These are phyloP conservation scores for Triangularia verruculosa DNA, from an alignment of 2,329 filamentous ascomycete species.

Conservation along the genomic window DNA sequence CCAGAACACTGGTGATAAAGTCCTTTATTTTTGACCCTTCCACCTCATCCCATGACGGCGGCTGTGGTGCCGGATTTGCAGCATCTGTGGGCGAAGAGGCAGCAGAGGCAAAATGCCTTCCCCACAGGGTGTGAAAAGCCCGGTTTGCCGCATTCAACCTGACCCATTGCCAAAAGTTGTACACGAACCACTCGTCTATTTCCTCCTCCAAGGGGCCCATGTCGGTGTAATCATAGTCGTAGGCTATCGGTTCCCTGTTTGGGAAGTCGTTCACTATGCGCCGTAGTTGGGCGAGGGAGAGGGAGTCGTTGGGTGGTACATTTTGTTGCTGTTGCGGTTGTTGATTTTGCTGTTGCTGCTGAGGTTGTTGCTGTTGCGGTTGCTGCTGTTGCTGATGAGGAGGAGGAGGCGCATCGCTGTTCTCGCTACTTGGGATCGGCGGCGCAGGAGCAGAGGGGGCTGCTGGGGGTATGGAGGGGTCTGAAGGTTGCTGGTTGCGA, in stretches of 20 bases:
- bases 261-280: slow-evolving; percentile 73
- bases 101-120: slow-evolving; percentile 46
- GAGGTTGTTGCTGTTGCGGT: neutral
- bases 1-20: slow-evolving; percentile 57
- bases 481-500: slow-evolving; percentile 22
- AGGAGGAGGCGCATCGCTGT: neutral
- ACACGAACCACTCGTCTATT: slow-evolving; percentile 96
- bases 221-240: slow-evolving; percentile 82
- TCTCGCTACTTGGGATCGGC: slow-evolving; percentile 12
- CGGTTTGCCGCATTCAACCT: slow-evolving; percentile 72
- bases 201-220: slow-evolving; percentile 76
- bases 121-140: slow-evolving; percentile 72
- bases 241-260: slow-evolving; percentile 65
- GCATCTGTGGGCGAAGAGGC: slow-evolving; percentile 9
- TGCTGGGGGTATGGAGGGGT: slow-evolving; percentile 26
- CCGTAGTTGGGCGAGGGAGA: slow-evolving; percentile 71
- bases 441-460: slow-evolving; percentile 25
- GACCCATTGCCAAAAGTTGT: slow-evolving; percentile 80
- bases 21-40: slow-evolving; percentile 51
- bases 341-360: slow-evolving; percentile 1
- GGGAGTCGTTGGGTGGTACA: slow-evolving; percentile 58
- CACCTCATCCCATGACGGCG: slow-evolving; percentile 61
- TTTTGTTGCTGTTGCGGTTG: slow-evolving; percentile 10
- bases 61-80: slow-evolving; percentile 11
- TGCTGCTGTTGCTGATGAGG: neutral